Evolutionary conservation across 768 basidiomycete genomes (phyloP).

Genomic region (Filobasidium wieringae): DNA sequence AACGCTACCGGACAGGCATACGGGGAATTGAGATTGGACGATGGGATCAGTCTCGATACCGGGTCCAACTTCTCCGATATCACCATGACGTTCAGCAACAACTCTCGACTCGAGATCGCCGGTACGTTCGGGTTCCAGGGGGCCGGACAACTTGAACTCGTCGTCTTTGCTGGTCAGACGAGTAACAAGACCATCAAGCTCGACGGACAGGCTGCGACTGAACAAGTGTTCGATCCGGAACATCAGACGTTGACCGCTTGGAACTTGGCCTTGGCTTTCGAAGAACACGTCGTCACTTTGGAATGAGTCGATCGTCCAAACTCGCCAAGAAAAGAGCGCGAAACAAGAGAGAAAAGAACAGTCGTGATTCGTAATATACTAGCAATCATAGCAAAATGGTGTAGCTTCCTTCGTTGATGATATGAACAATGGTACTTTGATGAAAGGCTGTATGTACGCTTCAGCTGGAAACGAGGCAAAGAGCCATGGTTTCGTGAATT

Average conservation of each 20-base stretch:
- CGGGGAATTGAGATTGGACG: conserved; percentile 59
- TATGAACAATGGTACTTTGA: too few relatives aligned
- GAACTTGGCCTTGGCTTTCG: not conserved
- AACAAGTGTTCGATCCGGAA: not conserved
- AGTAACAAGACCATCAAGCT: conserved; percentile 38
- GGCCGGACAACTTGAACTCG: conserved; percentile 43
- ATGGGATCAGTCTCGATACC: conserved; percentile 44
- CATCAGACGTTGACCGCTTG: not conserved
- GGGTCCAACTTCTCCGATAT: not conserved
- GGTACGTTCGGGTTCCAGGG: conserved; percentile 39
- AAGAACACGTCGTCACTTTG: not conserved
- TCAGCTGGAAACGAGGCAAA: too few relatives aligned
- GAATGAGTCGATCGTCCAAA: too few relatives aligned
- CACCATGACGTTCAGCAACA: not conserved
- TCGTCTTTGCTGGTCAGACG: conserved; percentile 52
- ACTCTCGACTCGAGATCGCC: not conserved
- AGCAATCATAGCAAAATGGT: too few relatives aligned
- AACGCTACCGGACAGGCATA: conserved; percentile 45
- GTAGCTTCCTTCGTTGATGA: too few relatives aligned
- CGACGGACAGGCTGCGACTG: conserved; percentile 30
- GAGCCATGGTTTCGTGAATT: too few relatives aligned
- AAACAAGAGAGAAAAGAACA: too few relatives aligned
- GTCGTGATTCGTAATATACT: too few relatives aligned
- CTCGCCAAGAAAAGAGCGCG: too few relatives aligned
- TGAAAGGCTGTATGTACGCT: too few relatives aligned